Conservation (phyloP, 2,329 filamentous ascomycete genomes). For the Phialemonium atrogriseum region DNA sequence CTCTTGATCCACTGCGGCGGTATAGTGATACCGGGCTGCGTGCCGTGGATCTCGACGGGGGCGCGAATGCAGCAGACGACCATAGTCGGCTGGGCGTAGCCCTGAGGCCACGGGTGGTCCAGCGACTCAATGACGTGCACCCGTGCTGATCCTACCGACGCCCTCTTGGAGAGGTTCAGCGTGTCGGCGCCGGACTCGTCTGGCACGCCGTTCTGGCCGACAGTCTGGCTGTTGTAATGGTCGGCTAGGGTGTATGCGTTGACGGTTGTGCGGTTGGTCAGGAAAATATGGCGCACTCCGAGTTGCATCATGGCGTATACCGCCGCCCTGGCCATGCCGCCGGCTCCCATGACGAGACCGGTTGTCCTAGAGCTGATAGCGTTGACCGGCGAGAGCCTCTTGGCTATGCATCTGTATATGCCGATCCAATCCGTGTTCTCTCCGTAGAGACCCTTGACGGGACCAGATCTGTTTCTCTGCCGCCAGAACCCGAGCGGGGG, state of each 20-base stretch:
- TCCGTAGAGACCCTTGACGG: conserved; percentile 48
- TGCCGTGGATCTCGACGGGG: neutral
- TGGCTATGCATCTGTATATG: conserved; percentile 50
- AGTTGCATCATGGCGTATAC: conserved; percentile 56
- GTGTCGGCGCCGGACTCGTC: neutral
- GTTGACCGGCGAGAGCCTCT: conserved; percentile 50
- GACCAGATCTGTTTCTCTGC: conserved; percentile 43
- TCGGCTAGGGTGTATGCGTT: conserved; percentile 46
- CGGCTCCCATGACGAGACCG: conserved; percentile 39
- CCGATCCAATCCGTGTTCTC: conserved; percentile 61
- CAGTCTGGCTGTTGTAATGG: conserved; percentile 44
- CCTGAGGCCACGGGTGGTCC: conserved; percentile 44
- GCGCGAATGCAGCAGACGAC: conserved; percentile 7
- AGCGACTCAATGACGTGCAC: conserved; percentile 40
- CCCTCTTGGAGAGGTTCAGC: conserved; percentile 17
- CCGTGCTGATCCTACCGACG: conserved; percentile 18
- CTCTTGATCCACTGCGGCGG: conserved; percentile 46
- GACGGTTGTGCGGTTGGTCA: conserved; percentile 50
- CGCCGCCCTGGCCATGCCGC: conserved; percentile 55
- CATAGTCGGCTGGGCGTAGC: conserved; percentile 49
- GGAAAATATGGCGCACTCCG: conserved; percentile 55
- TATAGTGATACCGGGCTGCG: neutral
- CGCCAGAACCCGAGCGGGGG: conserved; percentile 18
- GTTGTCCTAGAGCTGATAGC: conserved; percentile 30
- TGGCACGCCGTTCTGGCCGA: neutral